A percentile compares a stretch with the other conserved stretches of the same genome.
Evolutionary conservation across 208 protist species (phyloP).

Genomic region (Trypanosomatidae sp.): DNA sequence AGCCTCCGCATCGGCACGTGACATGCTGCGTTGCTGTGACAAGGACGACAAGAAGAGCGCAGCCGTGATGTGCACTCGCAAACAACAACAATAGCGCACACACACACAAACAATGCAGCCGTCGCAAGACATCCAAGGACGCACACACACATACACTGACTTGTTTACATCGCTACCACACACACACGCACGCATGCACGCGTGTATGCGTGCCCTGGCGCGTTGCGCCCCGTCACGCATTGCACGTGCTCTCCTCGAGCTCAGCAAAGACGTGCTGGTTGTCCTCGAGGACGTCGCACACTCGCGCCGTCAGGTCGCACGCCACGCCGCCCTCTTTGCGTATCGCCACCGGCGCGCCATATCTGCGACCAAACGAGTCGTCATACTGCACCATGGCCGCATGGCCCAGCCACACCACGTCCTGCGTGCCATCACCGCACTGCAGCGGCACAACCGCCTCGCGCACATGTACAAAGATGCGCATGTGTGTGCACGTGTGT

Average conservation of each 20-base stretch:
- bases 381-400: conserved; percentile 87
- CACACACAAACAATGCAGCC: background rate
- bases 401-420: conserved; percentile 70
- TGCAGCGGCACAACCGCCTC: conserved; percentile 72
- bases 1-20: no score
- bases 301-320: conserved; percentile 44
- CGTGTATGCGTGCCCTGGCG: background rate
- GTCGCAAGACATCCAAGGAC: background rate
- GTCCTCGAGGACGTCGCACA: conserved; percentile 72
- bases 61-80: background rate
- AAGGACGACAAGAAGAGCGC: no score
- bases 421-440: conserved; percentile 80
- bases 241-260: conserved; percentile 2
- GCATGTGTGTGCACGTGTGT: conserved; percentile 16
- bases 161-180: background rate
- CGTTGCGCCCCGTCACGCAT: background rate
- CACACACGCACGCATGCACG: background rate
- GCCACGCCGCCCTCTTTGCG: conserved; percentile 72
- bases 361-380: conserved; percentile 37
- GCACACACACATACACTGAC: background rate
- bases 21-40: no score
- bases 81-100: background rate
- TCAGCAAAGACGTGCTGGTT: conserved; percentile 70
- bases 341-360: conserved; percentile 51
- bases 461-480: conserved; percentile 69